Conservation (phyloP, 441 rosid genomes). For the Populus tomentosa region DNA sequence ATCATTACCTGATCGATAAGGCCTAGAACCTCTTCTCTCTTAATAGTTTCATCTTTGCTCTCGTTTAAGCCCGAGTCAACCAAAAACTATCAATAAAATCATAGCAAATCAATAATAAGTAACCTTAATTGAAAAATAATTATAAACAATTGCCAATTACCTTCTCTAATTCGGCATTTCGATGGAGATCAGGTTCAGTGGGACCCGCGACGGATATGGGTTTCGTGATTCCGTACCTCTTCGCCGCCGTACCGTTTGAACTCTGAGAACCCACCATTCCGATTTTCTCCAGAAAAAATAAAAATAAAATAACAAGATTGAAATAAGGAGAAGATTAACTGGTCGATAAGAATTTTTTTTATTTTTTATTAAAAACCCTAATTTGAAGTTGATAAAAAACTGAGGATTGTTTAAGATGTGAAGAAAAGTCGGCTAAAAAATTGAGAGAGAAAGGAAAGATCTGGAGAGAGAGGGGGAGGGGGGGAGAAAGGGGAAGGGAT, state of each 20-base stretch:
- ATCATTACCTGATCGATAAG: slow-evolving; percentile 43
- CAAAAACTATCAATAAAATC: slow-evolving; percentile 32
- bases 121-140: not conserved
- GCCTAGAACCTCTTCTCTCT: slow-evolving; percentile 50
- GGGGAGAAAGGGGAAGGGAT: not conserved
- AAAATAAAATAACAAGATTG: not conserved
- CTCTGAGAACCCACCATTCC: slow-evolving; percentile 39
- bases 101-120: not conserved
- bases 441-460: not conserved
- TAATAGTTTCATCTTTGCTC: slow-evolving; percentile 47
- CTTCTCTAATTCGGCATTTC: slow-evolving; percentile 51
- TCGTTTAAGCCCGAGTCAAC: slow-evolving; percentile 57
- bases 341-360: too few relatives aligned
- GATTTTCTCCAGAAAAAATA: not conserved
- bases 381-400: not conserved
- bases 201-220: slow-evolving; percentile 52
- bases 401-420: not conserved
- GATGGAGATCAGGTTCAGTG: slow-evolving; percentile 37
- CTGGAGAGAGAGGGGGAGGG: not conserved
- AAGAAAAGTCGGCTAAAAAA: not conserved
- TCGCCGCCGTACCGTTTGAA: slow-evolving; percentile 21
- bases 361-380: not conserved
- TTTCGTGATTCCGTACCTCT: slow-evolving; percentile 42
- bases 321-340: not conserved
- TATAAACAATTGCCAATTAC: slow-evolving; percentile 14